Percentiles rank a stretch among this genome's conserved stretches.
These are phyloP conservation scores for Cystofilobasidium macerans DNA, from an alignment of 768 basidiomycete species.

Conservation along the genomic window DNA sequence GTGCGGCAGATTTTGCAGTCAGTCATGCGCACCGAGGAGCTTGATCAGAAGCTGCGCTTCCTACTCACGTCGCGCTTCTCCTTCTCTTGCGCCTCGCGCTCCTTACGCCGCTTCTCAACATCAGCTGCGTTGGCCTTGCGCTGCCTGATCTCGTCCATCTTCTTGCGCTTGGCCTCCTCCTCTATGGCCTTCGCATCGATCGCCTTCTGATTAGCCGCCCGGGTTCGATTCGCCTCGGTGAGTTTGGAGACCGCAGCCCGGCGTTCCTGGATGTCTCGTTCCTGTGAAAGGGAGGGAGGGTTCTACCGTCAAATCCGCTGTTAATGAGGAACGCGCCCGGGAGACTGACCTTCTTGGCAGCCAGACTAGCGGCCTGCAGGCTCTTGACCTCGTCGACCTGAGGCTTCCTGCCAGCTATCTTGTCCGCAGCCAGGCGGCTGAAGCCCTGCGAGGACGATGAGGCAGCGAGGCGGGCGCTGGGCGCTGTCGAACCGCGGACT, in stretches of 20 bases:
- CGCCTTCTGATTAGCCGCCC: constrained; percentile 59
- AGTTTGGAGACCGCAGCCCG: constrained; percentile 62
- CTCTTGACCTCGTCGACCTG: constrained; percentile 49
- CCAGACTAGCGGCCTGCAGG: constrained; percentile 65
- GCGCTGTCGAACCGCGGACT: neutral
- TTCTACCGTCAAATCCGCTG: neutral
- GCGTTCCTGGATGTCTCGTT: constrained; percentile 78
- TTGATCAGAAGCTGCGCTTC: too few species aligned
- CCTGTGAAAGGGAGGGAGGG: constrained; percentile 43
- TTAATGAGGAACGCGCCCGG: constrained; percentile 7
- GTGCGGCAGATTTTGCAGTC: neutral
- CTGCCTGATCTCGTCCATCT: constrained; percentile 14
- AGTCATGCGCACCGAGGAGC: neutral
- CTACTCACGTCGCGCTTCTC: constrained; percentile 7
- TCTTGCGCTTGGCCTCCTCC: constrained; percentile 21
- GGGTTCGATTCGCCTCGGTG: constrained; percentile 68
- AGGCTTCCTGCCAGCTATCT: constrained; percentile 15
- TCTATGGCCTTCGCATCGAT: constrained; percentile 60
- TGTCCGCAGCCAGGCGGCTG: constrained; percentile 13
- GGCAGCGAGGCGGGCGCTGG: constrained; percentile 8
- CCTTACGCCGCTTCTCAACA: constrained; percentile 23
- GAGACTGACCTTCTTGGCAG: constrained; percentile 70
- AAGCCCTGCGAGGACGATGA: constrained; percentile 14
- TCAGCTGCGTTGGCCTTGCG: constrained; percentile 20
- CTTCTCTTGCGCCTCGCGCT: constrained; percentile 24